Base-by-base conservation (phyloP, 495 filamentous ascomycete genomes). In the Annulohypoxylon stygium region DNA sequence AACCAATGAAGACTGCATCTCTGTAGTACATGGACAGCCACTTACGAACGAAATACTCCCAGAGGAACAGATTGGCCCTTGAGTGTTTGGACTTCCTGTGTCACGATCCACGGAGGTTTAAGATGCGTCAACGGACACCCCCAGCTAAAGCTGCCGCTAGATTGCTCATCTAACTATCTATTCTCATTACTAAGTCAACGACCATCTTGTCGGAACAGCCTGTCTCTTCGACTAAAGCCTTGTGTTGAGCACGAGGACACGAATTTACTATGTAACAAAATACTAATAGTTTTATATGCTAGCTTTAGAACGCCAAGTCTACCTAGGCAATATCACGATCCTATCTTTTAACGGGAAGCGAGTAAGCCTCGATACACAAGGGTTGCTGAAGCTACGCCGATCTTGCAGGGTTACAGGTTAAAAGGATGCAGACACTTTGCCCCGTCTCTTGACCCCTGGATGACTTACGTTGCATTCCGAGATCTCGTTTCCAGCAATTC, bases 401-500 rank as follows among this genome's bases (percentile, higher is more conserved):
- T 55, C 51, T 34, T 55, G 51, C 51, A 55, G n/a, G 51, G 34
- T 55, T 55, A 26, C 26, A 16, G 26, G 51, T 23, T 60, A 63
- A 34, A 16, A 62, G 59, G 45, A 11, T 51, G 51, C 16, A 20
- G 33, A 18, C 25, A 51, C 50, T 39, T 65, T 33, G 11, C 30
- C 34, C n/a, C 9, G 7, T 55, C 14, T 33, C 39, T 30, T 58
- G 4, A 51, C 5, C 25, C 60, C 18, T 25, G 18, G 3, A 16
- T 30, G n/a, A 50, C 26, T 33, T 30, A 69, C 23, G 48, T 61
- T 20, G 47, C 18, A 53, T 41, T 53, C 37, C 54, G 41, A 47
- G 39, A 69, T 66, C 25, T 57, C 37, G 18, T 59, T 68, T 48
- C 66, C 48, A 66, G n/a, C n/a, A 14, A 18, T 37, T 59, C 41